phyloP scores from a whole-genome alignment of 2,329 filamentous ascomycete species.

The Fusarium fracticaudum region DNA sequence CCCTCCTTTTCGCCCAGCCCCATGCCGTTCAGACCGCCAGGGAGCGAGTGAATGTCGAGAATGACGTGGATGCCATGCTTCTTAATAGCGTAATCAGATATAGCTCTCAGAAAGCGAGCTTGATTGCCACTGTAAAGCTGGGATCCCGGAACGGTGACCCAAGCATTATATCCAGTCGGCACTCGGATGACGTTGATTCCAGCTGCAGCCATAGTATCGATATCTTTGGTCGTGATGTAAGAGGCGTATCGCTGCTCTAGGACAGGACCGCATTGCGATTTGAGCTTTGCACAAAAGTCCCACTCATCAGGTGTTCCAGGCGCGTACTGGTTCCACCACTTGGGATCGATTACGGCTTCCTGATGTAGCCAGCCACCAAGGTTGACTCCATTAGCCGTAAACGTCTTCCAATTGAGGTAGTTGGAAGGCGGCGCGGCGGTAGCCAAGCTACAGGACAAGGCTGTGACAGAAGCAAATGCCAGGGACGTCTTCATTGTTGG shows the following conservation, averaged over 20 bases:
- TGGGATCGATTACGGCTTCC: not conserved
- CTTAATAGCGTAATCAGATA: not conserved
- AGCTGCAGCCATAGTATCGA: not conserved
- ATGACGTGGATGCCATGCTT: not conserved
- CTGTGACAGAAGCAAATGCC: not conserved
- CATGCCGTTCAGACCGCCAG: not conserved
- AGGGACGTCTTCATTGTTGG: not conserved
- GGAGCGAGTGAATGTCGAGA: not conserved
- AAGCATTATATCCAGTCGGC: not conserved
- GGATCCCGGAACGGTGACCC: not conserved
- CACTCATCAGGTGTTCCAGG: not conserved
- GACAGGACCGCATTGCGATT: not conserved
- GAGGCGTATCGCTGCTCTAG: not conserved
- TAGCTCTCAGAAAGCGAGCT: not conserved
- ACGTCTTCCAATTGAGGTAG: not conserved
- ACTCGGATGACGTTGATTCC: not conserved
- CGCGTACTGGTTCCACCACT: not conserved
- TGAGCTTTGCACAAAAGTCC: not conserved
- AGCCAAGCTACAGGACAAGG: not conserved
- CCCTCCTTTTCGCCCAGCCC: not conserved
- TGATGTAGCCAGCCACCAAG: not conserved
- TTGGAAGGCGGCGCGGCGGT: not conserved
- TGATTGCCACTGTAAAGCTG: not conserved
- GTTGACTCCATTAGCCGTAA: not conserved
- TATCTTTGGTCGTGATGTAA: not conserved